Conservation (phyloP, 768 basidiomycete genomes). For the Suillus sp. region DNA sequence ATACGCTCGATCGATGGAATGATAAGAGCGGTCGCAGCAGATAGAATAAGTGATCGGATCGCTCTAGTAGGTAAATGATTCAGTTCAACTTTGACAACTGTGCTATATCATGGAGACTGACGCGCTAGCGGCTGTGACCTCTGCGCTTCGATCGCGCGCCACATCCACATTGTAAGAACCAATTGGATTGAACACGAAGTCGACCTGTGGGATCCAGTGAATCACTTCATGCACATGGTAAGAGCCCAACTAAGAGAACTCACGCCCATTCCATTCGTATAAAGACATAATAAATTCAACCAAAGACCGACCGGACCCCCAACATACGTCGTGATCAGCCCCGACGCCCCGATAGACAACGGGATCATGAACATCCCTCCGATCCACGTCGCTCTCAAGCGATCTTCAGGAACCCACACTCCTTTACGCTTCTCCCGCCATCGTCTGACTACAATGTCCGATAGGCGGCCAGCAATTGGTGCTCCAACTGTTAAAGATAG, state of each 20-base stretch:
- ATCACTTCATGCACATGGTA: not conserved
- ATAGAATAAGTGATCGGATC: conserved; percentile 46
- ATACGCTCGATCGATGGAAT: conserved; percentile 52
- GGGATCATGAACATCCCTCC: conserved; percentile 51
- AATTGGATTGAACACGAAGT: too few species aligned
- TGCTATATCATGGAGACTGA: conserved; percentile 27
- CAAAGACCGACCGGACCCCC: conserved; percentile 47
- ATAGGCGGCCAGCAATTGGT: conserved; percentile 55
- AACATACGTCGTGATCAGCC: conserved; percentile 49
- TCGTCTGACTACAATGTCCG: conserved; percentile 49
- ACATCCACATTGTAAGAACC: too few species aligned
- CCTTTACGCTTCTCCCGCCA: conserved; percentile 52
- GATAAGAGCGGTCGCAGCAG: conserved; percentile 46
- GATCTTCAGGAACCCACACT: conserved; percentile 63
- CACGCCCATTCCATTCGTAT: conserved; percentile 61
- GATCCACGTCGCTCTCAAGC: conserved; percentile 49
- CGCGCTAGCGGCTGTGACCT: conserved; percentile 49
- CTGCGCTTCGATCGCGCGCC: too few species aligned
- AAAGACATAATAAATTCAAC: conserved; percentile 52
- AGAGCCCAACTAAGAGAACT: conserved; percentile 14
- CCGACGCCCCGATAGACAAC: conserved; percentile 46
- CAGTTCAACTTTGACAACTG: too few species aligned
- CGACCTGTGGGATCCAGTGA: not conserved
- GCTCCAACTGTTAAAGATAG: conserved; percentile 48
- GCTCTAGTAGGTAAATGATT: conserved; percentile 38